Conservation (phyloP, 768 basidiomycete species). For the Suillus plorans region DNA sequence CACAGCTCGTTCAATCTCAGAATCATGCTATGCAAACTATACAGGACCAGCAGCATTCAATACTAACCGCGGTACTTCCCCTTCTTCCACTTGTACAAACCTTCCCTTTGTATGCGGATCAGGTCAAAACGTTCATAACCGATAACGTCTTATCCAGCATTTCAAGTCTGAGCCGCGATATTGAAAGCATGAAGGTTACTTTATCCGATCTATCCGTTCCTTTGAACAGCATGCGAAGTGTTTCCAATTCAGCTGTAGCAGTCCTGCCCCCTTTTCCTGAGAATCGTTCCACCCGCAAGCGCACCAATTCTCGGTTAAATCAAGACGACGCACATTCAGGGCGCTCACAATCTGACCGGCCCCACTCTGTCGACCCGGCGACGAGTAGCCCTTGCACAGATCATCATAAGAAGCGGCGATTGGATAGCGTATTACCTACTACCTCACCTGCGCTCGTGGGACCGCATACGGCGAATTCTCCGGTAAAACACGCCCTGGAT, state of each 20-base stretch:
- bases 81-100: slow-evolving; percentile 61
- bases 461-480: not conserved
- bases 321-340: not conserved
- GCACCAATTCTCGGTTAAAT: not conserved
- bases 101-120: slow-evolving; percentile 53
- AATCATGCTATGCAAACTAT: slow-evolving; percentile 48
- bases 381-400: not conserved
- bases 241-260: not conserved
- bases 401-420: slow-evolving; percentile 1
- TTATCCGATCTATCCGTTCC: not conserved
- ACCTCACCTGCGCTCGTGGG: not conserved
- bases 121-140: slow-evolving; percentile 18
- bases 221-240: not conserved
- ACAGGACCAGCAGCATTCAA: slow-evolving; percentile 54
- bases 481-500: not conserved
- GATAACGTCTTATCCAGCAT: slow-evolving; percentile 19
- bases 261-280: not conserved
- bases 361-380: not conserved
- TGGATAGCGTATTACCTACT: not conserved
- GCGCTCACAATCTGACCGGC: not conserved
- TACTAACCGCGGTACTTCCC: slow-evolving; percentile 55
- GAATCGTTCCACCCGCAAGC: not conserved
- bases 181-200: slow-evolving; percentile 16
- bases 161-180: slow-evolving; percentile 14
- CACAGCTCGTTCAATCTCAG: slow-evolving; percentile 49